Percentiles rank a stretch among this genome's conserved stretches.
These are phyloP conservation scores for Soucietia sequanensis DNA, from an alignment of 805 yeast genomes.

Conservation along the genomic window DNA sequence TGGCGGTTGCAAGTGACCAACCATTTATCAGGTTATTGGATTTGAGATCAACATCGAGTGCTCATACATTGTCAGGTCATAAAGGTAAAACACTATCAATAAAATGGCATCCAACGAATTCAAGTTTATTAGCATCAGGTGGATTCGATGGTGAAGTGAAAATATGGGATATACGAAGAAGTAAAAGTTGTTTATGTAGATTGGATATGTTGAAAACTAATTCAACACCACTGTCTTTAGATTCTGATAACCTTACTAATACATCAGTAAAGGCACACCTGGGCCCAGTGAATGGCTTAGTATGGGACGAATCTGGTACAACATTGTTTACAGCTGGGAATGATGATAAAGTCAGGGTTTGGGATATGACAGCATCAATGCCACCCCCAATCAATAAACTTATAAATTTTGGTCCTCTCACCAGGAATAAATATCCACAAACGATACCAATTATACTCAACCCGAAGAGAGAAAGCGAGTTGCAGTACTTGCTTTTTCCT, in stretches of 20 bases:
- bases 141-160: conserved; percentile 78
- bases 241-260: conserved; percentile 24
- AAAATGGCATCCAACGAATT: conserved; percentile 71
- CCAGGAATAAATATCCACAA: conserved; percentile 58
- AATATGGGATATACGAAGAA: conserved; percentile 82
- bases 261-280: conserved; percentile 63
- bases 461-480: conserved; percentile 50
- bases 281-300: conserved; percentile 74
- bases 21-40: conserved; percentile 70
- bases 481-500: conserved; percentile 64
- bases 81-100: conserved; percentile 55
- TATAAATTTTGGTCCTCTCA: conserved; percentile 74
- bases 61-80: conserved; percentile 69
- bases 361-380: conserved; percentile 55
- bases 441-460: conserved; percentile 52
- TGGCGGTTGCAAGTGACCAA: conserved; percentile 72
- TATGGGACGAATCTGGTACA: conserved; percentile 70
- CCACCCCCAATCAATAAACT: conserved; percentile 55
- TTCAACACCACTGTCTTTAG: conserved; percentile 10
- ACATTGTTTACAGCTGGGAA: conserved; percentile 66
- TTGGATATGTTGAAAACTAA: conserved; percentile 56
- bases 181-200: conserved; percentile 59
- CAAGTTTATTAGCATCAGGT: conserved; percentile 70
- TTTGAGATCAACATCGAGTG: conserved; percentile 66
- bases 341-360: conserved; percentile 76